phyloP scores from a whole-genome alignment of 176 grass and related monocot species.

The Saccharum officinarum region DNA sequence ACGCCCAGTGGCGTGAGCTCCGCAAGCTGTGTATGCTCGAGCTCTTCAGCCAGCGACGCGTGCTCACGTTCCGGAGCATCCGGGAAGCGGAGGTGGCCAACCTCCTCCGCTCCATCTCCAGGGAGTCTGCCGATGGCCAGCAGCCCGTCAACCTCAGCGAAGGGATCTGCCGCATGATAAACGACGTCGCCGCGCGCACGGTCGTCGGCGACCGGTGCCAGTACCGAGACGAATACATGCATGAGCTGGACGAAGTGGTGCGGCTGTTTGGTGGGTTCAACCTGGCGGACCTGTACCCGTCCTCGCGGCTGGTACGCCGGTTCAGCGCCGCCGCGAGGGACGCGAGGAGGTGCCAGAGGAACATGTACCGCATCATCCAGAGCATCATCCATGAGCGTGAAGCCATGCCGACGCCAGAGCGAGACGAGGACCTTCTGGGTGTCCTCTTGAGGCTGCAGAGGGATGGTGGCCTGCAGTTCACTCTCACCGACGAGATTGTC shows the following conservation, averaged over 20 bases:
- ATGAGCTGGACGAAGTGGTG: constrained; percentile 9
- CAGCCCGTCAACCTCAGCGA: constrained; percentile 24
- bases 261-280: constrained; percentile 21
- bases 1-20: constrained; percentile 43
- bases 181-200: constrained; percentile 20
- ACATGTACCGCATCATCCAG: constrained; percentile 32
- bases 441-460: constrained; percentile 37
- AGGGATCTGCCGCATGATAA: background rate
- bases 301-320: constrained; percentile 10
- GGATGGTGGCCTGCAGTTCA: constrained; percentile 11
- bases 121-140: background rate
- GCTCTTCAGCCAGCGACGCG: constrained; percentile 45
- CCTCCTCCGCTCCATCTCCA: constrained; percentile 19
- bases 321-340: constrained; percentile 10
- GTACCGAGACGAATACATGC: constrained; percentile 29
- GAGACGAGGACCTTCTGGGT: background rate
- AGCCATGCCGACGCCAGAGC: background rate
- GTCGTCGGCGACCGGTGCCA: constrained; percentile 30
- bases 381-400: constrained; percentile 33
- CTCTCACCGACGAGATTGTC: constrained; percentile 34
- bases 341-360: constrained; percentile 15
- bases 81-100: constrained; percentile 33
- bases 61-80: constrained; percentile 29
- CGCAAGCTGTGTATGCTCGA: constrained; percentile 38
- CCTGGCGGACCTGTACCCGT: constrained; percentile 43